phyloP scores from a whole-genome alignment of 2,329 filamentous ascomycete species.

The Fusarium staphyleae region DNA sequence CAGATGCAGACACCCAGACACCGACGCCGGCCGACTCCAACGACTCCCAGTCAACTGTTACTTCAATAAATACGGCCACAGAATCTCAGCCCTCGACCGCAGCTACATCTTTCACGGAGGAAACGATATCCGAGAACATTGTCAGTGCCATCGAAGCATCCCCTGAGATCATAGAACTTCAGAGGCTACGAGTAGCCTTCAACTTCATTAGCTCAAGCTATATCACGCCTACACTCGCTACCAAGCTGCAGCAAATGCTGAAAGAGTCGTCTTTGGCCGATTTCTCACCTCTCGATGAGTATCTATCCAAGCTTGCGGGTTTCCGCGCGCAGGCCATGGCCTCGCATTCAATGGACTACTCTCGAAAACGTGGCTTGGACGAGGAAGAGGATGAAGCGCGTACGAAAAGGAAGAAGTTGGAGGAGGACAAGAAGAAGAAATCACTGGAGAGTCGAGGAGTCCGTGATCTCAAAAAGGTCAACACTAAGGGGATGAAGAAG shows the following conservation, averaged over 20 bases:
- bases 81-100: constrained; percentile 54
- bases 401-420: constrained; percentile 81
- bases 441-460: constrained; percentile 76
- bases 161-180: constrained; percentile 61
- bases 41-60: constrained; percentile 54
- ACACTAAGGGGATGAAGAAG: constrained; percentile 95
- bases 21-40: constrained; percentile 37
- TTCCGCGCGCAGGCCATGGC: constrained; percentile 76
- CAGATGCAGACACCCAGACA: constrained; percentile 27
- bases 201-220: constrained; percentile 71
- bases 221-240: constrained; percentile 55
- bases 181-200: constrained; percentile 69
- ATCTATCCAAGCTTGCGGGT: constrained; percentile 70
- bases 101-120: constrained; percentile 53
- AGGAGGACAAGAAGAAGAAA: constrained; percentile 89
- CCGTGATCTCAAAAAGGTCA: constrained; percentile 84
- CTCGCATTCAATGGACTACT: constrained; percentile 74
- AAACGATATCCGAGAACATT: constrained; percentile 45
- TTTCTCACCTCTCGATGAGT: constrained; percentile 74
- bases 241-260: constrained; percentile 53
- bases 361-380: constrained; percentile 70
- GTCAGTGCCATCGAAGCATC: constrained; percentile 56
- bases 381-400: constrained; percentile 71
- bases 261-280: constrained; percentile 54
- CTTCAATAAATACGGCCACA: constrained; percentile 46